Evolutionary conservation across 768 basidiomycete genomes (phyloP), one percentile per base, ranked within the genome.

Genomic region (Lactarius psammicola): DNA sequence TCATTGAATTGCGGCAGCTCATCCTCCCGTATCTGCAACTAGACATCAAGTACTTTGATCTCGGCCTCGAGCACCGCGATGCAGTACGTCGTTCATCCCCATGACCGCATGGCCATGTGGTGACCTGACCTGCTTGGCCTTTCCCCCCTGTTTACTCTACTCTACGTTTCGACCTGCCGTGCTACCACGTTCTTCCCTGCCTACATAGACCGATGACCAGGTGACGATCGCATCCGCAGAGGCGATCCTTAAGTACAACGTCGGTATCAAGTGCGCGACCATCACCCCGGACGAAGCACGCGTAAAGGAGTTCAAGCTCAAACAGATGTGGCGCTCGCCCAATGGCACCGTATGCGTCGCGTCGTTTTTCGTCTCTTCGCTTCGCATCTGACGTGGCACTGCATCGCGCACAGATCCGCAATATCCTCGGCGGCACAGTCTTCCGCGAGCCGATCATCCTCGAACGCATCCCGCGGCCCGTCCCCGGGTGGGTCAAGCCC

Each of bases 371-470:
- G 20, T 30, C 42, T 53, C 40, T 23, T n/a, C 63, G 65, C 62
- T 59, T 40, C 38, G 15, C 62, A 4, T 38, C 59, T 65, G 65
- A 62, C 60, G 60, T 57, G 64, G 34, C 54, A 23, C 5, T 46
- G 36, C 36, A 38, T 49, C 57, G 54, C 34, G 17, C 11, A 4
- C 65, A 92, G 87, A 98, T 98, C 77, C 90, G 96, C 68, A 99
- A 99, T 76, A 97, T 98, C 74, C 87, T 98, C 58, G 95, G 94
- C 36, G 97, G 97, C 49, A 98, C 97, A 23, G 95, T 99, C 60
- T 98, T 98, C 87, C 89, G 97, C 69, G 97, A 97, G 77, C 97
- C 97, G 70, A 98, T 99, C 79, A 88, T 98, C 75, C 85, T 98
- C 34, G 76, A 87, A 58, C 86, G 87, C 70, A 91, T 99, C 74